Conservation (phyloP, 768 basidiomycete genomes). For the Amanita pseudoporphyria region DNA sequence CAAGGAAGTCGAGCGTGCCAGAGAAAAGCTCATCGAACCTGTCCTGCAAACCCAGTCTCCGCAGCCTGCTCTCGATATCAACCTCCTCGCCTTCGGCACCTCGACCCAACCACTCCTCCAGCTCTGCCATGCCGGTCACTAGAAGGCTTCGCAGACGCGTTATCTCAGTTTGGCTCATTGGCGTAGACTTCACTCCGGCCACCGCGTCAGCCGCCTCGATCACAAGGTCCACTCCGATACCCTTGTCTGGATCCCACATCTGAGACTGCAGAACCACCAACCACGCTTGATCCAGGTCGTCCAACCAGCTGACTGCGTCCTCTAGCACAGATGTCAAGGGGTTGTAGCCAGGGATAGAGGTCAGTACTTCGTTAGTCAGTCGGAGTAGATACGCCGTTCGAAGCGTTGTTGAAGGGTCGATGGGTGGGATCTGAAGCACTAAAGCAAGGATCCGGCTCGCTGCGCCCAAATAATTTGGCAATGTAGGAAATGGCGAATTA, state of each 20-base stretch:
- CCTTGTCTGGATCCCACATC: slow-evolving; percentile 51
- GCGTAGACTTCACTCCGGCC: slow-evolving; percentile 28
- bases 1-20: slow-evolving; percentile 51
- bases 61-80: slow-evolving; percentile 32
- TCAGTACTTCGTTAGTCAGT: slow-evolving; percentile 58
- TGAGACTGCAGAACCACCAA: slow-evolving; percentile 51
- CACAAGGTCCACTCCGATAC: slow-evolving; percentile 25
- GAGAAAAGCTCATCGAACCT: slow-evolving; percentile 57
- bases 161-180: slow-evolving; percentile 60
- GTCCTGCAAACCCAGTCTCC: slow-evolving; percentile 45
- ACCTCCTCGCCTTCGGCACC: slow-evolving; percentile 18
- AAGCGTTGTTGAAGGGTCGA: slow-evolving; percentile 59
- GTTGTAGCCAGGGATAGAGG: slow-evolving; percentile 51
- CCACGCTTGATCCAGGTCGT: slow-evolving; percentile 73
- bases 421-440: slow-evolving; percentile 65
- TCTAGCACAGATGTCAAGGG: slow-evolving; percentile 34
- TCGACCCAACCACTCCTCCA: slow-evolving; percentile 62
- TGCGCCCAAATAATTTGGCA: slow-evolving; percentile 50
- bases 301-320: slow-evolving; percentile 54
- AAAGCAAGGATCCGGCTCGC: slow-evolving; percentile 47
- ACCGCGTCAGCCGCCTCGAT: slow-evolving; percentile 26
- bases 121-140: slow-evolving; percentile 41
- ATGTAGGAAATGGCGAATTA: slow-evolving; percentile 44
- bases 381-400: slow-evolving; percentile 62
- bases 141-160: slow-evolving; percentile 63